Conservation (phyloP, 2,329 filamentous ascomycete genomes). For the Aspergillus flavus region DNA sequence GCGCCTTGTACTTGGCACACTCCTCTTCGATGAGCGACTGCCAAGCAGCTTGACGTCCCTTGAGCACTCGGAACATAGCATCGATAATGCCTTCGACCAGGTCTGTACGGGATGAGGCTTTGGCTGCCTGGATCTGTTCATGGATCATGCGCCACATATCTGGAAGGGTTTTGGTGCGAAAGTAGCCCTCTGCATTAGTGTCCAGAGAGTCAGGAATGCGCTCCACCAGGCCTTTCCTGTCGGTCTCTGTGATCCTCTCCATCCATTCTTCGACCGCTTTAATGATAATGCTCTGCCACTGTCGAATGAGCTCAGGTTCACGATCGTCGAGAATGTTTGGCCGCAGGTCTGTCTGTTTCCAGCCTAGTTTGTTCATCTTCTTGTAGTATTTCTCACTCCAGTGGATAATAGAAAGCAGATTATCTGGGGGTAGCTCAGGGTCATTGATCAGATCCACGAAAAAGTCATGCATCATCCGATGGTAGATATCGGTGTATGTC, state of each 20-base stretch:
- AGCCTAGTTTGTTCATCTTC: conserved; percentile 90
- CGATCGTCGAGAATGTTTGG: conserved; percentile 90
- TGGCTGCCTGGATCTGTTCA: conserved; percentile 85
- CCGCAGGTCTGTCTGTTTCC: conserved; percentile 72
- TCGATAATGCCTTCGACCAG: conserved; percentile 95
- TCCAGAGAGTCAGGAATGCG: conserved; percentile 81
- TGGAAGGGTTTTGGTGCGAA: conserved; percentile 86
- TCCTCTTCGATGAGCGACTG: conserved; percentile 88
- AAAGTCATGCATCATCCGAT: conserved; percentile 93
- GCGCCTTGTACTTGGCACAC: conserved; percentile 68
- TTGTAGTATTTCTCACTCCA: conserved; percentile 96
- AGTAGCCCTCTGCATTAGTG: conserved; percentile 83
- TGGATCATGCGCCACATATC: conserved; percentile 98
- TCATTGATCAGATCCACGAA: conserved; percentile 82
- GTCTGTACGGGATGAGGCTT: conserved; percentile 81
- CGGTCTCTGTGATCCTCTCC: conserved; percentile 82
- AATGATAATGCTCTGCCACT: conserved; percentile 94
- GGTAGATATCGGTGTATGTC: conserved; percentile 88
- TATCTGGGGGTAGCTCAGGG: conserved; percentile 77
- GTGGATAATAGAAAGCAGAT: conserved; percentile 88
- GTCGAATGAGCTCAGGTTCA: conserved; percentile 84
- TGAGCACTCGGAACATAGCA: conserved; percentile 88
- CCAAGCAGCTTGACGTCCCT: conserved; percentile 80
- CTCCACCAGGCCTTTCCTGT: conserved; percentile 78
- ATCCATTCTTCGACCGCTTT: conserved; percentile 97